Base-by-base conservation (phyloP, 805 yeast species). In the Candida xiaguanensis region DNA sequence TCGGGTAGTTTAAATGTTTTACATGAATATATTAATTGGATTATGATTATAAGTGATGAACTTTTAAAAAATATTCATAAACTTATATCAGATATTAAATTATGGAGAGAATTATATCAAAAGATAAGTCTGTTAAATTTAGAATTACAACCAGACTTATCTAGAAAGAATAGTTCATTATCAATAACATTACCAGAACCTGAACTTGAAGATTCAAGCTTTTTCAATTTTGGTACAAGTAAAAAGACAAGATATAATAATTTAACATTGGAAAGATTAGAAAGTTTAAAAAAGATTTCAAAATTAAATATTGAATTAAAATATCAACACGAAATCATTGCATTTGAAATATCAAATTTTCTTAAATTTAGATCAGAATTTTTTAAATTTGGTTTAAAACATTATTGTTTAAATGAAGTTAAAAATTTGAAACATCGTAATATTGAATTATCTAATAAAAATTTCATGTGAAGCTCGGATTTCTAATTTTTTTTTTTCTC, bases 331-430 rank as follows among this genome's bases (percentile, higher is more conserved):
- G 91, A 84, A 49, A 48, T 56, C 1, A 47, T 82, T 3, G 89
- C 90, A 1, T 72, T 77, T 36, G 84, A 80, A 53, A 62, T 82
- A 14, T 80, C 80, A 37, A 75, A 72, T 36, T 81, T 75, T 43
- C 59, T 82, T 47, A 67, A 64, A 38, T 79, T 73, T 57, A 75
- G 75, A 48, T 56, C 72, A 2, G 55, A 56, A 1, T 67, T 75
- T 42, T 43, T 75, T 29, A 48, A 50, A 28, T 56, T 65, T 35
- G 61, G 65, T 2, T 49, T 78, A 26, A 63, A 56, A 38, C 59
- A 57, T 24, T 67, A 56, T 32, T 40, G 53, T 9, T 38, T 31
- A 22, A 24, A 25, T 8, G 44, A 42, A 17, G n/a, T 45, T 9
- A 35, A 31, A 9, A 14, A 18, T 12, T 27, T 46, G 8, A 46